Percentiles rank a stretch among this genome's conserved stretches.
Conservation (phyloP, 768 basidiomycete genomes). For the Suillus subluteus region DNA sequence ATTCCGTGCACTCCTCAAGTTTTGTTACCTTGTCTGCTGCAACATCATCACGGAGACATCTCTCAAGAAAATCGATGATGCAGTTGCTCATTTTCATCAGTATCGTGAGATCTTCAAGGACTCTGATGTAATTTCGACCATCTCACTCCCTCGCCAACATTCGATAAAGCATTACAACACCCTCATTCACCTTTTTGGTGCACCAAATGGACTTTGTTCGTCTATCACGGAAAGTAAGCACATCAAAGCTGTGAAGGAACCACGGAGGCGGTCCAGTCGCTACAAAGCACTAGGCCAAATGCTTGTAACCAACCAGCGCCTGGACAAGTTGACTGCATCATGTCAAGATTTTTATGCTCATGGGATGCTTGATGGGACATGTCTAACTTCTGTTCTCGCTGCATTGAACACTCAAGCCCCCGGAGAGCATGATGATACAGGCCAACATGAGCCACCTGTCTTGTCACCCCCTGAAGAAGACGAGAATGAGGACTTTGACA, state of each 20-base stretch:
- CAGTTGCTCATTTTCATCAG: no score
- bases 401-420: not conserved
- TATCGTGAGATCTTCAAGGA: no score
- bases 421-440: conserved; percentile 2
- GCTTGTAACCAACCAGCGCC: conserved; percentile 29
- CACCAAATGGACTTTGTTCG: conserved; percentile 38
- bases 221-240: conserved; percentile 42
- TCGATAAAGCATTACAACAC: conserved; percentile 31
- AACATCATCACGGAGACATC: no score
- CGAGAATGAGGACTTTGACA: no score
- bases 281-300: conserved; percentile 18
- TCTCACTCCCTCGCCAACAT: conserved; percentile 34
- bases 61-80: no score
- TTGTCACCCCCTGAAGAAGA: no score
- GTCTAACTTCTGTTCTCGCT: not conserved
- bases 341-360: conserved; percentile 19
- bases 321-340: conserved; percentile 18
- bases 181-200: conserved; percentile 30
- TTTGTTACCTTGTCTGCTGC: no score
- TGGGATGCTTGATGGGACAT: conserved; percentile 24
- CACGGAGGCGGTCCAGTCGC: conserved; percentile 30
- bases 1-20: no score
- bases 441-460: not conserved
- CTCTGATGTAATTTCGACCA: no score
- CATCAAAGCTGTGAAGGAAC: conserved; percentile 41